A percentile compares a stretch with the other conserved stretches of the same genome.
phyloP scores from a whole-genome alignment of 805 yeast species.

The Candida xiaguanensis region DNA sequence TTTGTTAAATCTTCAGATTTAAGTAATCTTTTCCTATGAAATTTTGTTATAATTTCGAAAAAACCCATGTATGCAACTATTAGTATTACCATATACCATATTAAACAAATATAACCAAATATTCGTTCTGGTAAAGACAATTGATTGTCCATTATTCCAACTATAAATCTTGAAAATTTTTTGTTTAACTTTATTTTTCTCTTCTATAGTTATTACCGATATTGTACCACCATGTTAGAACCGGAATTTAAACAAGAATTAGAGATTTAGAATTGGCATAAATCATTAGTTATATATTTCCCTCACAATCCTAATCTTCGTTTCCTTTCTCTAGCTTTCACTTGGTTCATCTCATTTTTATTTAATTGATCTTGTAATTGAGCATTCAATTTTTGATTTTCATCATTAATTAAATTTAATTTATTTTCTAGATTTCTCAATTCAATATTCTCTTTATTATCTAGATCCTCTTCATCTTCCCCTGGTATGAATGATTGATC shows the following conservation, averaged over 20 bases:
- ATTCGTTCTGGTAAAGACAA: not conserved
- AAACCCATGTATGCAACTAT: conserved; percentile 38
- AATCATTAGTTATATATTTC: no score
- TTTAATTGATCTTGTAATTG: conserved; percentile 2
- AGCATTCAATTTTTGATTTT: conserved; percentile 2
- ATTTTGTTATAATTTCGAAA: conserved; percentile 31
- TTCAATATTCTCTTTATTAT: not conserved
- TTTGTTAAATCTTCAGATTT: not conserved
- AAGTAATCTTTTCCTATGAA: conserved; percentile 15
- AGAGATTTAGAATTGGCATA: no score
- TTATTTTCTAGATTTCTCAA: not conserved
- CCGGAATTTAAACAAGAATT: not conserved
- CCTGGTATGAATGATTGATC: conserved; percentile 3
- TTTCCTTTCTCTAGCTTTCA: conserved; percentile 5
- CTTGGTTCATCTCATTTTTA: not conserved
- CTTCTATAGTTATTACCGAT: conserved; percentile 2
- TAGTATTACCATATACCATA: conserved; percentile 40
- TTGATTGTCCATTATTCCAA: conserved; percentile 1
- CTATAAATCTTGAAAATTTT: not conserved
- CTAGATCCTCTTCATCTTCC: conserved; percentile 1
- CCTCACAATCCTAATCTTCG: conserved; percentile 4
- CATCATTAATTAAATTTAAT: conserved; percentile 2
- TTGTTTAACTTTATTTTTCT: not conserved
- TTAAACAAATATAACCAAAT: conserved; percentile 12
- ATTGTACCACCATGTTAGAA: conserved; percentile 4